Evolutionary conservation across 352 stramenopile species (phyloP), one percentile per base, ranked within the genome.

Genomic region (Globisporangium viniferum): DNA sequence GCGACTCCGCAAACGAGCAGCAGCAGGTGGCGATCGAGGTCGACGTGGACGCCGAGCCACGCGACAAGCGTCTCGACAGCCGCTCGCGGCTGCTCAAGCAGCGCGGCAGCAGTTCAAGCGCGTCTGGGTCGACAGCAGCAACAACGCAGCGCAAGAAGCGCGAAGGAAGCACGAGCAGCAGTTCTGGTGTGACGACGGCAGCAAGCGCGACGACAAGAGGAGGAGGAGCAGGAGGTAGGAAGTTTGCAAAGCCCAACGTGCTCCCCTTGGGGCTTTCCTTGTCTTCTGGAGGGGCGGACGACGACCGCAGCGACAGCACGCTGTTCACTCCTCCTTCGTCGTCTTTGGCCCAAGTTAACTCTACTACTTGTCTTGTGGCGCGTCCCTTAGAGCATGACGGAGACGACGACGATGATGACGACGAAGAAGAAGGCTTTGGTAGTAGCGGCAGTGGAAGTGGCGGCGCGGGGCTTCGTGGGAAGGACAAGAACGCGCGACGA

Each of bases 351-450:
- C 49, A 59, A 61, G 74, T 89, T 67, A 88, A 91, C 74, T 86
- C 80, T 67, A 88, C 74, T 56, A 86, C 80, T 35, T 79, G 66
- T 81, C 79, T 90, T 81, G 80, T 90, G 39, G 62, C 67, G 59
- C 71, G 73, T 72, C 71, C 66, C 55, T 27, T 78, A 80, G 78
- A 61, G 48, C 57, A 60, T 58, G 74, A 77, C 51, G 71, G 73
- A 51, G 72, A 70, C 1, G 67, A 71, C 4, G 67, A 61, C 2
- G 66, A 79, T 31, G 71, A 73, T 7, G 64, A 75, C n/a, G 73
- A 79, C 6, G 64, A 78, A 33, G 66, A 78, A 33, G 66, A 73
- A 41, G 67, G 56, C 29, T 65, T 57, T 57, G 70, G 64, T 39
- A 73, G 72, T 51, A 73, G 73, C 35, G 18, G 44, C 64, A 68